Evolutionary conservation across 2,329 filamentous ascomycete species (phyloP), one percentile per base, ranked within the genome.

Genomic region (Rhinocladiella similis): DNA sequence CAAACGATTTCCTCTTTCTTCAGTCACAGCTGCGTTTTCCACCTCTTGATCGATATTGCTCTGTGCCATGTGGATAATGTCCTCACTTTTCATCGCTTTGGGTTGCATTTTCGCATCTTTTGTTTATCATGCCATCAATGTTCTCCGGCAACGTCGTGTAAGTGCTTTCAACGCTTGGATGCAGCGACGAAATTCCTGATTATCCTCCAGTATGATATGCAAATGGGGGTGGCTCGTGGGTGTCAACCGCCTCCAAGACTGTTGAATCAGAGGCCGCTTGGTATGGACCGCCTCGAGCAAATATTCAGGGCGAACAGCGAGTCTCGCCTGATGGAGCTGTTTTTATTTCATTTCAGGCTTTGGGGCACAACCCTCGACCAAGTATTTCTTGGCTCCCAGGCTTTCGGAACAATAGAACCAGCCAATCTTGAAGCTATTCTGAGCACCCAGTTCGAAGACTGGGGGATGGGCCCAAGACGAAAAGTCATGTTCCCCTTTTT

Each of bases 261-360:
- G 38, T 43, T 53, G 25, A 50, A 63, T 56, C 65, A 64, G 53
- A 64, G 66, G 57, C 67, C 66, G 12, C 50, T 66, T 22, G 67
- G 66, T 3, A 52, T 69, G 10, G 67, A 70, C 51, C 41, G 68
- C n/a, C 43, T 69, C 20, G 56, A 62, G 47, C 69, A 74, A 55
- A 73, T 72, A 3, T 71, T 68, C 49, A 57, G 62, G 19, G 69
- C 68, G 5, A 61, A 71, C 52, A 56, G 56, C 4, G 67, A 71
- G 33, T 66, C 61, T 20, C 56, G 68, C 22, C 59, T 71, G 25
- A 71, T 72, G 68, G 70, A 70, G 42, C 56, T 70, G n/a, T 70
- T 70, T 48, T 58, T 69, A 2, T 68, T 69, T 33, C 68, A 69
- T 54, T 70, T 69, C 46, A 53, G 59, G 33, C 57, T 65, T 22